Evolutionary conservation across 2,329 filamentous ascomycete species (phyloP).

Genomic region (Neonectria neomacrospora): DNA sequence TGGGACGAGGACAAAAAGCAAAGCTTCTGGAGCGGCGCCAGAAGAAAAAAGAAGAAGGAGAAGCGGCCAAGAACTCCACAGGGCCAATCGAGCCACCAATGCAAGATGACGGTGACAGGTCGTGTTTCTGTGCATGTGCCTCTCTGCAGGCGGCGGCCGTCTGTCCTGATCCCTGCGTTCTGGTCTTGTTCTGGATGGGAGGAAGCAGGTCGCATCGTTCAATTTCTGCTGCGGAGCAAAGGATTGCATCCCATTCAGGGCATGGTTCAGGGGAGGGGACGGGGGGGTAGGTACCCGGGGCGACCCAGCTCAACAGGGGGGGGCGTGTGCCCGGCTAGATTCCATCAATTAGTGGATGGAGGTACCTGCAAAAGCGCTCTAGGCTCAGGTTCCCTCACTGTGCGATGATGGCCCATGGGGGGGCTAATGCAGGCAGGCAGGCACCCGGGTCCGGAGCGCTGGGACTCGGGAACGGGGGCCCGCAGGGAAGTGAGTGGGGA

Average conservation of each 20-base stretch:
- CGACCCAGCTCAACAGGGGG: no score
- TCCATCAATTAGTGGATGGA: no score
- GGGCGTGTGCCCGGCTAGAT: no score
- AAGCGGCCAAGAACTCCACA: constrained; percentile 5
- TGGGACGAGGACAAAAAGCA: constrained; percentile 29
- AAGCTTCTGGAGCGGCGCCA: constrained; percentile 35
- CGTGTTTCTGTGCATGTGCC: constrained; percentile 6
- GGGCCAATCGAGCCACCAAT: constrained; percentile 36
- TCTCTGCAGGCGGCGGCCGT: background rate
- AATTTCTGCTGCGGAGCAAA: constrained; percentile 7
- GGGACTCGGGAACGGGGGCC: constrained; percentile 36
- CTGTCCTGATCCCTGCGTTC: background rate
- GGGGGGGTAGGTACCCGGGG: no score
- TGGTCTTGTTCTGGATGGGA: constrained; percentile 2
- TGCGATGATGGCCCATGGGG: background rate
- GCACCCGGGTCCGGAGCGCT: constrained; percentile 44
- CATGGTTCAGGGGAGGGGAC: background rate
- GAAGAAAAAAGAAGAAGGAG: constrained; percentile 24
- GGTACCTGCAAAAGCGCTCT: background rate
- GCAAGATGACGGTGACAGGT: constrained; percentile 44
- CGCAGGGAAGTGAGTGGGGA: constrained; percentile 18
- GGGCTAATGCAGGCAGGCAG: constrained; percentile 42
- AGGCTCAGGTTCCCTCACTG: constrained; percentile 6
- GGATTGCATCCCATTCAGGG: background rate
- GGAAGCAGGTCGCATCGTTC: background rate